Evolutionary conservation across 257 asterid species (phyloP).

Genomic region (Ajuga chamaepitys): DNA sequence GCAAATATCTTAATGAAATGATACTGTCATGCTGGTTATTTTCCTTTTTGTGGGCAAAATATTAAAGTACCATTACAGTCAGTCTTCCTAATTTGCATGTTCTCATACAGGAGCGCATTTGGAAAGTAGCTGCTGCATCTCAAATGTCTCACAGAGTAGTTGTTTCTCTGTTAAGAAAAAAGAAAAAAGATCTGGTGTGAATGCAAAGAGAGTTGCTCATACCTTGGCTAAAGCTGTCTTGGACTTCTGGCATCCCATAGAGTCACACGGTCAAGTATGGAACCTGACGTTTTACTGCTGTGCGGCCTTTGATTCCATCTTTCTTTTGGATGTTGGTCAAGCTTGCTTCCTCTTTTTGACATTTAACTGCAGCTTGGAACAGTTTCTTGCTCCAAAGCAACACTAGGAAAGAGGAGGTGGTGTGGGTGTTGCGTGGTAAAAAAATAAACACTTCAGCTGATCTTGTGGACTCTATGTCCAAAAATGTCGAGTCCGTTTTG

Average conservation of each 20-base stretch:
- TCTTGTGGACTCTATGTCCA: neutral
- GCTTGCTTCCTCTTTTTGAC: neutral
- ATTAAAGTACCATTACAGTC: conserved; percentile 1
- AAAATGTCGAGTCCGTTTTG: neutral
- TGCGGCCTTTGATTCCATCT: neutral
- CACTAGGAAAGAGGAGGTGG: no score
- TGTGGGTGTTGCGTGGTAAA: no score
- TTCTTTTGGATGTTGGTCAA: conserved; percentile 1
- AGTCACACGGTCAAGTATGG: conserved; percentile 36
- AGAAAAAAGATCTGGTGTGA: conserved; percentile 32
- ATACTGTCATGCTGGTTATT: neutral
- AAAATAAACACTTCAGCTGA: neutral
- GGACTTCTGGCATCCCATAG: conserved; percentile 80
- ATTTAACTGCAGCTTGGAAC: conserved; percentile 2
- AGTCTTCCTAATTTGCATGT: conserved; percentile 17
- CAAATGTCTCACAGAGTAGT: conserved; percentile 53
- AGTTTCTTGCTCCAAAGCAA: neutral
- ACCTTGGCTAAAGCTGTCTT: conserved; percentile 67
- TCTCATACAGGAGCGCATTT: conserved; percentile 70
- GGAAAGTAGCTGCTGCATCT: conserved; percentile 77
- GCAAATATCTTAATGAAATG: neutral
- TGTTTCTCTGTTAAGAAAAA: conserved; percentile 43
- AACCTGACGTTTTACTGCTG: neutral
- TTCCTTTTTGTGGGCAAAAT: neutral
- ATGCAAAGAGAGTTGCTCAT: conserved; percentile 56